Percentiles rank a stretch among this genome's conserved stretches.
These are phyloP conservation scores for Escallonia rubra DNA, from an alignment of 129 eudicot genomes.

Conservation along the genomic window DNA sequence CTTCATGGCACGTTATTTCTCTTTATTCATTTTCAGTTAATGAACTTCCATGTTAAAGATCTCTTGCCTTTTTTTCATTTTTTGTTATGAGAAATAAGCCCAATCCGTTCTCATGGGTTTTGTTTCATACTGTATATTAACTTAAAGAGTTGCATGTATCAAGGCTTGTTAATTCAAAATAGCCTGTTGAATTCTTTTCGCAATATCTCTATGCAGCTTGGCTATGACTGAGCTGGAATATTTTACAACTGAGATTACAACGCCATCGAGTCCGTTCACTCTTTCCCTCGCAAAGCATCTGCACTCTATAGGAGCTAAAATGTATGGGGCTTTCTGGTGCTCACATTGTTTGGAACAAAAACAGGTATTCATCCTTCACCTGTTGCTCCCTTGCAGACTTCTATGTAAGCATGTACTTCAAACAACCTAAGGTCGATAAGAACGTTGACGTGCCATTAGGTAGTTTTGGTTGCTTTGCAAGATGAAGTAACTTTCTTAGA, in stretches of 20 bases:
- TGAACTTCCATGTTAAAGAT: neutral
- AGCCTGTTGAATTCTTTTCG: constrained; percentile 3
- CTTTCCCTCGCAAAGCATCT: constrained; percentile 80
- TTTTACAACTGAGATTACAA: constrained; percentile 58
- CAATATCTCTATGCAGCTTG: constrained; percentile 32
- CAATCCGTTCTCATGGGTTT: neutral
- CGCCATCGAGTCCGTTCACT: constrained; percentile 70
- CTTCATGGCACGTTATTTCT: neutral
- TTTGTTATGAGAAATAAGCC: no score
- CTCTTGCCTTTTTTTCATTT: neutral
- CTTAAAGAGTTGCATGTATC: neutral
- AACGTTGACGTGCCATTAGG: no score
- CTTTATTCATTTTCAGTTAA: no score
- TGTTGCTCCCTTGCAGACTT: no score
- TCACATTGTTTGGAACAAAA: constrained; percentile 92
- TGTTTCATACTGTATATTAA: neutral
- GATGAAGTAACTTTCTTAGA: no score
- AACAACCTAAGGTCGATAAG: no score
- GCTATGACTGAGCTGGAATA: constrained; percentile 48
- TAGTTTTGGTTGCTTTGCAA: no score
- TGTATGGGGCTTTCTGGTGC: constrained; percentile 99
- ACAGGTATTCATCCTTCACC: constrained; percentile 41
- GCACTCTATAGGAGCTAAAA: constrained; percentile 84
- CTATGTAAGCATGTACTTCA: no score
- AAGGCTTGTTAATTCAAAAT: constrained; percentile 1